These are phyloP conservation scores for Plasmodium gonderi DNA, from an alignment of 169 alveolate genomes.

Conservation along the genomic window DNA sequence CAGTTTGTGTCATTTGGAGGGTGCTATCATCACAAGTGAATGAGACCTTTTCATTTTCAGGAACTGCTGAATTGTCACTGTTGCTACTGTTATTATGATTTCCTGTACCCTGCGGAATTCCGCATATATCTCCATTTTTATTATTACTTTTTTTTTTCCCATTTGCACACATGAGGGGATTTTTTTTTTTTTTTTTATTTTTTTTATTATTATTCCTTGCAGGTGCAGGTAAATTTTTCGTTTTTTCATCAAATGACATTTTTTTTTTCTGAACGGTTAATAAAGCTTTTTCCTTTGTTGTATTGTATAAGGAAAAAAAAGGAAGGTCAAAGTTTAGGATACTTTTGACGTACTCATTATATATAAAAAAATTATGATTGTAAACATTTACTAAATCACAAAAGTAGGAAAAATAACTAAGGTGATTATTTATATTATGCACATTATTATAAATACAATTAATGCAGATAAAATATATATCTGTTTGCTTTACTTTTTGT, in stretches of 20 bases:
- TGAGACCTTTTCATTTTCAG: too few species aligned
- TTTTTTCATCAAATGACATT: neutral
- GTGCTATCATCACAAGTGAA: too few species aligned
- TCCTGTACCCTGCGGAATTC: neutral
- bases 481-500: conserved; percentile 63
- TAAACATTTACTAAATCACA: conserved; percentile 1
- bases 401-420: conserved; percentile 14
- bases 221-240: conserved; percentile 2
- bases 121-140: neutral
- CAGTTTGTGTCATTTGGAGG: too few species aligned
- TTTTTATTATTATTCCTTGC: neutral
- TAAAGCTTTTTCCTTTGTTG: neutral
- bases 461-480: conserved; percentile 28
- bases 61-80: neutral
- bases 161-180: neutral
- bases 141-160: neutral
- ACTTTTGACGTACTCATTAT: conserved; percentile 11
- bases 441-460: conserved; percentile 42
- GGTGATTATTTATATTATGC: neutral
- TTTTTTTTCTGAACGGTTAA: conserved; percentile 27
- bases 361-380: conserved; percentile 32
- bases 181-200: neutral
- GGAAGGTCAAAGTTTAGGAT: conserved; percentile 5
- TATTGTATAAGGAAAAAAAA: conserved; percentile 19
- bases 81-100: neutral